These are phyloP conservation scores for Fusarium mundagurra DNA, from an alignment of 2,329 filamentous ascomycete genomes.

Conservation along the genomic window DNA sequence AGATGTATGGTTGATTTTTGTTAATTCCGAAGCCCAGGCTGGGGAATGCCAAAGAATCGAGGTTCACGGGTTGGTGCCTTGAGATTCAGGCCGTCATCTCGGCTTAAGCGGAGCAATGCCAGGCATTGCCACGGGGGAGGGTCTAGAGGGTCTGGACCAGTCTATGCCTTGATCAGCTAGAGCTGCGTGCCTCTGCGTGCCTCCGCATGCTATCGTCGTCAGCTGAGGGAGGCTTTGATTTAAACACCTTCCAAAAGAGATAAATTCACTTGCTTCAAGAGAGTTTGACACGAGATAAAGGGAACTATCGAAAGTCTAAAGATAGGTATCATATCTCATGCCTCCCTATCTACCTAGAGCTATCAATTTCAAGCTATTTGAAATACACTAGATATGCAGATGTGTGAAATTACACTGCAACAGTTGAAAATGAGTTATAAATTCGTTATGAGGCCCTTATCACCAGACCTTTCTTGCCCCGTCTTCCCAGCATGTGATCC, in stretches of 20 bases:
- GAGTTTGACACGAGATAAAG: neutral
- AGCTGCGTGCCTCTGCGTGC: neutral
- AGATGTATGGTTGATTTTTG: conserved; percentile 37
- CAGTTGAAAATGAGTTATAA: neutral
- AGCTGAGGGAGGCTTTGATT: neutral
- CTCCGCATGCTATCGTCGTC: neutral
- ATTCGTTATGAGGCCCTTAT: neutral
- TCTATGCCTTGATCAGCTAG: conserved; percentile 4
- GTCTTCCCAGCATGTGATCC: neutral
- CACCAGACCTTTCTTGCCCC: neutral
- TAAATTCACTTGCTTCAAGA: neutral
- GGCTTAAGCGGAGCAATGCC: conserved; percentile 15
- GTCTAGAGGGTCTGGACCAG: neutral
- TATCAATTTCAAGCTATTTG: neutral
- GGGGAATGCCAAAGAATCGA: conserved; percentile 19
- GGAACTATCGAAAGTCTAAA: neutral
- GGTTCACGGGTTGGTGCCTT: conserved; percentile 10
- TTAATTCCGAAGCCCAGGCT: neutral
- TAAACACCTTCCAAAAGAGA: neutral
- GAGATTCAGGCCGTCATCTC: conserved; percentile 1
- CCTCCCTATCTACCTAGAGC: neutral
- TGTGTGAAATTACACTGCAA: neutral
- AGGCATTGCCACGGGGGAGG: neutral
- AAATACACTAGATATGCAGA: neutral
- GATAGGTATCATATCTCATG: neutral